Percentiles rank a stretch among this genome's conserved stretches.
These are phyloP conservation scores for Oryza rufipogon DNA, from an alignment of 176 grass and related monocot genomes.

Conservation along the genomic window DNA sequence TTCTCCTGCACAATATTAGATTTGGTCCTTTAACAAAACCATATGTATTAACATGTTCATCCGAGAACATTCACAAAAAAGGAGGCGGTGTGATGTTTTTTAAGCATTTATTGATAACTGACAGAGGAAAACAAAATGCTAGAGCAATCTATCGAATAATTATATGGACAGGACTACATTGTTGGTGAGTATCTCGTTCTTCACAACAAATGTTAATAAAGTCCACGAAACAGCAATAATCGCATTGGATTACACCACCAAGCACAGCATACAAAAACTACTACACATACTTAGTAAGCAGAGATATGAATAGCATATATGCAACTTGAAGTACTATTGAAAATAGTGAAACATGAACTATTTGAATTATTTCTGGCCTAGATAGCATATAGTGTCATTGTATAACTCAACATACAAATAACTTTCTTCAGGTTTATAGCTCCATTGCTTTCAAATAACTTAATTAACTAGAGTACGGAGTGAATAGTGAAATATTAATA, in stretches of 20 bases:
- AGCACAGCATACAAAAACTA: not conserved
- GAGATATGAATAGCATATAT: not conserved
- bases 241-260: not conserved
- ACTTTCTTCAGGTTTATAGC: not conserved
- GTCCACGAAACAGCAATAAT: not conserved
- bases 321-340: not conserved
- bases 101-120: not conserved
- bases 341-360: not conserved
- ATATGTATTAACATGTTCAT: not conserved
- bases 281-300: not conserved
- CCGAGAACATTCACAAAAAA: not conserved
- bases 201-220: not conserved
- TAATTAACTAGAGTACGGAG: slow-evolving; percentile 24
- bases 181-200: not conserved
- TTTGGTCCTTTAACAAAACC: not conserved
- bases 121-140: slow-evolving; percentile 21
- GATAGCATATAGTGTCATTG: not conserved
- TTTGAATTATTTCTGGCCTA: slow-evolving; percentile 1
- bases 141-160: slow-evolving; percentile 19
- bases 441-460: not conserved
- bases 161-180: not conserved
- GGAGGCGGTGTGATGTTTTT: slow-evolving; percentile 2
- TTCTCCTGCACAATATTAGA: slow-evolving; percentile 66
- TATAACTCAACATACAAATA: slow-evolving; percentile 9
- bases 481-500: slow-evolving; percentile 1